Evolutionary conservation across 163 green algal genomes (phyloP), one percentile per base, ranked within the genome.

Genomic region (Volvox carteri): DNA sequence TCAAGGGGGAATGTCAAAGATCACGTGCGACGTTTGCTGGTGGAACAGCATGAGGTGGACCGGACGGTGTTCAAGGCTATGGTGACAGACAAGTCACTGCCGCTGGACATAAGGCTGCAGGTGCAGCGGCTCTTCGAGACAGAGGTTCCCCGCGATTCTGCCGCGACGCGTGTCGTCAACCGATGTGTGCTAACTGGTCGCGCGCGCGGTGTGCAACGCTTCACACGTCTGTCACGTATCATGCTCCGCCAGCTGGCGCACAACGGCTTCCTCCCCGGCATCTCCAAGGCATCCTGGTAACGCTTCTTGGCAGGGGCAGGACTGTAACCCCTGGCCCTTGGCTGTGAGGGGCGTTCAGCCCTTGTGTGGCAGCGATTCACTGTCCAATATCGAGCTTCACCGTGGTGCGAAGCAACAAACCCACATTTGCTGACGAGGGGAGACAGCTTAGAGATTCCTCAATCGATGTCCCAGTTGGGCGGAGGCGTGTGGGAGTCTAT

Each of bases 41-140:
- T 95, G 8, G 58, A 91, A 16, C 78, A 93, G 52, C 93, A 94
- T 67, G 92, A 95, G 78, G 93, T 92, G 12, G 93, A 95, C 68
- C 85, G 91, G 18, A 65, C 67, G 6, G 54, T 95, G 14, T 94
- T 91, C 85, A 95, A 95, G 83, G 93, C 93, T 5, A 93, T 95
- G 73, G 60, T 70, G 8, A 91, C 87, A 5, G 93, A 95, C 86
- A 88, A 92, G 44, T 86, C 81, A 1, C 81, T 95, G 52, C 90
- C 93, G 19, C 90, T 94, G 37, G 90, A 92, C 68, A 90, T 92
- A 23, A 77, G 93, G 28, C 86, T 95, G 37, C 93, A 95, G 73
- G 92, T 94, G 48, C 92, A 95, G 88, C 91, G 93, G 1, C 85
- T 95, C 42, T 95, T 95, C 60, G 92, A 95, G 70, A 95, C 93